phyloP scores from a whole-genome alignment of 2,329 filamentous ascomycete species.

The Coleophoma crateriformis region DNA sequence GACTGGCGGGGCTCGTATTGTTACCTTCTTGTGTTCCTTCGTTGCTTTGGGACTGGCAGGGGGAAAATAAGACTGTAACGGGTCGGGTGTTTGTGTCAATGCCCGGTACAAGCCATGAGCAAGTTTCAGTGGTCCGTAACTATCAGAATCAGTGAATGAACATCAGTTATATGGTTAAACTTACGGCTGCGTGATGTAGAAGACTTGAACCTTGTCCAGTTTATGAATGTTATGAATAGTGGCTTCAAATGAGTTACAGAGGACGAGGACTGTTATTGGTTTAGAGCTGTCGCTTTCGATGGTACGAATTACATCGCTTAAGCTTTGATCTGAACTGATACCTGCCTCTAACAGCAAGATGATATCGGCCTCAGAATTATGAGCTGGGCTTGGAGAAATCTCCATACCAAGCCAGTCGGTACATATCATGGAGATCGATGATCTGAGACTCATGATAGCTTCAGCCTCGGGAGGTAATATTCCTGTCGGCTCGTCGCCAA shows the following conservation, averaged over 20 bases:
- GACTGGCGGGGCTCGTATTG: not conserved
- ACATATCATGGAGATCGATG: slow-evolving; percentile 10
- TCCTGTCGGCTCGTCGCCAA: slow-evolving; percentile 20
- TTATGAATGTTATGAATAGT: slow-evolving; percentile 9
- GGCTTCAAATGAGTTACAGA: slow-evolving; percentile 16
- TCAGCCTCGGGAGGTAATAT: slow-evolving; percentile 20
- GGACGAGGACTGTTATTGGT: slow-evolving; percentile 15
- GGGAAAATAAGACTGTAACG: not conserved
- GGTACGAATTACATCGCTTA: no score
- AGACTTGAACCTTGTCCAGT: slow-evolving; percentile 15
- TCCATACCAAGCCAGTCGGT: slow-evolving; percentile 22
- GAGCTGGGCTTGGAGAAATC: not conserved
- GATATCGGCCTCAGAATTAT: slow-evolving; percentile 12
- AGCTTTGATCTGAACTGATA: no score
- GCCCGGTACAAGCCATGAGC: not conserved
- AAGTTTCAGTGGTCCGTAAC: no score
- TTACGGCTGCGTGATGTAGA: slow-evolving; percentile 24
- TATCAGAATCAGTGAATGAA: no score
- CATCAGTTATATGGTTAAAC: not conserved
- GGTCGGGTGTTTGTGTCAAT: not conserved
- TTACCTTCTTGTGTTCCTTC: not conserved
- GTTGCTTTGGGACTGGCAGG: not conserved
- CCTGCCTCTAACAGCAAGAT: slow-evolving; percentile 22
- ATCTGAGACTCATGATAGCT: slow-evolving; percentile 19
- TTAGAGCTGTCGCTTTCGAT: no score